Evolutionary conservation across 495 filamentous ascomycete species (phyloP), one percentile per base, ranked within the genome.

Genomic region (Penicillium silybi): DNA sequence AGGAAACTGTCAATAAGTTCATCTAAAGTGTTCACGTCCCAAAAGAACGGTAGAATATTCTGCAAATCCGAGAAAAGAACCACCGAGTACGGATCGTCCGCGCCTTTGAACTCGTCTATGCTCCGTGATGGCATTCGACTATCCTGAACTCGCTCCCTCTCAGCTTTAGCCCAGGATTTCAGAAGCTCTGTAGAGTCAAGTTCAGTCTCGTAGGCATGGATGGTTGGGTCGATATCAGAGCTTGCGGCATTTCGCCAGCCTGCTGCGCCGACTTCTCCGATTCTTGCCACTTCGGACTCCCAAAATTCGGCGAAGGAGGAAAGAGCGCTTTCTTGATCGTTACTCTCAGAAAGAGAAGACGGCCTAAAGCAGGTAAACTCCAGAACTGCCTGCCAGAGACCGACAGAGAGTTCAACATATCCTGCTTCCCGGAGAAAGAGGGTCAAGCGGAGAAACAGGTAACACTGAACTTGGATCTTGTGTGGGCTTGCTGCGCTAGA

Each of bases 331-430:
- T 54, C 40, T 23, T 53, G 27, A 3, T 56, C 46, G 10, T 15
- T 46, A 25, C 29, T 46, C 38, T 38, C 48, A 19, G 44, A 25
- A 20, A 63, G 41, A 6, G 50, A 22, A 8, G 41, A 38, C 4
- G 85, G 85, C 16, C 68, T 70, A 44, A 83, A 82, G 49, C 89
- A 84, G 29, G 81, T 80, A 41, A 88, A 75, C 63, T 97, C 93
- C 4, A 97, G 72, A 6, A 87, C 58, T 8, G 80, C 86, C 64
- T 98, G 93, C 89, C 95, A 96, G 10, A 87, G 74, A 16, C 85
- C 90, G 1, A 87, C 72, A 4, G 88, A 84, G 34, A 85, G 71
- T 62, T 97, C 93, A n/a, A 73, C 61, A 62, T 85, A 93, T 0
- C 93, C 93, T 26, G 89, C 75, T 65, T 97, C 89, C 18, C 79